Evolutionary conservation across 192 early-diverging fungal species (phyloP).

Genomic region (Umbelopsis sp.): DNA sequence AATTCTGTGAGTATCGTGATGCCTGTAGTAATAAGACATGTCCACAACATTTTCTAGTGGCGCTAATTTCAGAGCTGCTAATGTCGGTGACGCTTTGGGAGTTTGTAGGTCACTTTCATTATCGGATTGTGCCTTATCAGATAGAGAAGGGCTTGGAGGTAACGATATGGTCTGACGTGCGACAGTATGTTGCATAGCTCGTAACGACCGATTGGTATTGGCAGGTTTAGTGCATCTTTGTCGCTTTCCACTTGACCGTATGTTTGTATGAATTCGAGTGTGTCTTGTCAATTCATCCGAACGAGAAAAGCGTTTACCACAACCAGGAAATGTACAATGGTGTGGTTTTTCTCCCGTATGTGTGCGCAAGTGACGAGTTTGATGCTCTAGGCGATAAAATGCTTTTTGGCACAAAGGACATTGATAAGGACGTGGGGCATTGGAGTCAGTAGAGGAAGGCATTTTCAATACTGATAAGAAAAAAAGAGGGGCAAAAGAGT

Average conservation of each 20-base stretch:
- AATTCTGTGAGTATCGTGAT: constrained; percentile 12
- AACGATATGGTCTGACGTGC: constrained; percentile 6
- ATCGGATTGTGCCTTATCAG: constrained; percentile 24
- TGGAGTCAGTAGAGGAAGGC: constrained; percentile 33
- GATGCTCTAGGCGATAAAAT: constrained; percentile 85
- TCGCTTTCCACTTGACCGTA: constrained; percentile 43
- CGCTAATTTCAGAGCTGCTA: constrained; percentile 24
- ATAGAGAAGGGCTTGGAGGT: constrained; percentile 22
- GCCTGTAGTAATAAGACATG: constrained; percentile 9
- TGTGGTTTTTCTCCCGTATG: constrained; percentile 91
- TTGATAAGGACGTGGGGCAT: constrained; percentile 60
- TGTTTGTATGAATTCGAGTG: constrained; percentile 54
- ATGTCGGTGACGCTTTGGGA: constrained; percentile 26
- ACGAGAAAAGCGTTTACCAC: constrained; percentile 83
- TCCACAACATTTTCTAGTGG: constrained; percentile 24
- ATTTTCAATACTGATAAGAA: constrained; percentile 18
- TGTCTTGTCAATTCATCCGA: constrained; percentile 75
- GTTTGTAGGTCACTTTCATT: constrained; percentile 25
- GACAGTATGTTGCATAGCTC: constrained; percentile 22
- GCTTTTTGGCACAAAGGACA: constrained; percentile 65
- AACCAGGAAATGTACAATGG: constrained; percentile 67
- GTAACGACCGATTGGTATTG: background rate
- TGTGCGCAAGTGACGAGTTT: constrained; percentile 83
- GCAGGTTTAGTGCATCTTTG: constrained; percentile 23
- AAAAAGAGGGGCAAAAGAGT: constrained; percentile 7